Conservation (phyloP, 495 filamentous ascomycete genomes). For the Podospora tetraspora region DNA sequence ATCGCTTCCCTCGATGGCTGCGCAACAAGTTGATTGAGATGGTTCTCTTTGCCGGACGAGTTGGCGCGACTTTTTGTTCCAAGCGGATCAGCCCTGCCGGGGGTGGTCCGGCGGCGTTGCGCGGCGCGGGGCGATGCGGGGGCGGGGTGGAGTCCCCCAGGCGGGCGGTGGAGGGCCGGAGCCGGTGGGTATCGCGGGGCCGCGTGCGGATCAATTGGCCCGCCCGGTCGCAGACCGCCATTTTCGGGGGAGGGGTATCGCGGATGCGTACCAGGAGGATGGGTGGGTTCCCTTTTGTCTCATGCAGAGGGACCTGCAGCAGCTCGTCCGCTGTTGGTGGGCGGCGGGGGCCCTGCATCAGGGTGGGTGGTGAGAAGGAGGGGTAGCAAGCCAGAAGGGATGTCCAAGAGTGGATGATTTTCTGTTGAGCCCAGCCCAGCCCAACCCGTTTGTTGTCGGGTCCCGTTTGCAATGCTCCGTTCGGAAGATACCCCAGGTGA, state of each 20-base stretch:
- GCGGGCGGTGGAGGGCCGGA: not conserved
- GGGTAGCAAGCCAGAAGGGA: not conserved
- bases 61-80: not conserved
- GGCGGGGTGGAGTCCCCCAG: not conserved
- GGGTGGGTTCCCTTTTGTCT: not conserved
- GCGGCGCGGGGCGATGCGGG: not conserved
- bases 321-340: not conserved
- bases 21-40: not conserved
- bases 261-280: not conserved
- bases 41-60: not conserved
- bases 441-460: not conserved
- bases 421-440: not conserved
- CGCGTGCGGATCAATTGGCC: not conserved
- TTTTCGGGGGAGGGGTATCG: not conserved
- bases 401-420: not conserved
- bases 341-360: not conserved
- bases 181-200: not conserved
- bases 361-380: not conserved
- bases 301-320: not conserved
- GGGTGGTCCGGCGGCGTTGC: not conserved
- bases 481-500: not conserved
- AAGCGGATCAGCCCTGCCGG: not conserved
- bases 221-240: not conserved
- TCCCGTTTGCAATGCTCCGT: not conserved
- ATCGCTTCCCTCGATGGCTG: not conserved